Evolutionary conservation across 2,329 filamentous ascomycete species (phyloP).

Genomic region (Coniochaeta ligniaria): DNA sequence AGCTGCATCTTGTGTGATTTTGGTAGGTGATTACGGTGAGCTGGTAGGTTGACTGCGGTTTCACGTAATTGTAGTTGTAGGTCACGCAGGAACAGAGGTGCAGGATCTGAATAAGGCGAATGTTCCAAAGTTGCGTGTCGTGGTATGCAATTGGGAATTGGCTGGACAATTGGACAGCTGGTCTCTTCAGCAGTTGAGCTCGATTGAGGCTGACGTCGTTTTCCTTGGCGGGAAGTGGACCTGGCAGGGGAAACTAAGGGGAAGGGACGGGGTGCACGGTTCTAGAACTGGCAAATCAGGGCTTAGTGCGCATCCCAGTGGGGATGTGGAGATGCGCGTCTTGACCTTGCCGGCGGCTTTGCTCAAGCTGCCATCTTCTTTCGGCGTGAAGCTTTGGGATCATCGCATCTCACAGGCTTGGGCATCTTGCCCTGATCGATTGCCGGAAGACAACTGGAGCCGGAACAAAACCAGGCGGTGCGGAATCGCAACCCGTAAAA

Average conservation of each 20-base stretch:
- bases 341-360: too few species aligned
- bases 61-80: not conserved
- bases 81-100: not conserved
- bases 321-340: not conserved
- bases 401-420: too few species aligned
- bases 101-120: not conserved
- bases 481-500: not conserved
- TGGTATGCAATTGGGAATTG: not conserved
- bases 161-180: not conserved
- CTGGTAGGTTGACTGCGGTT: not conserved
- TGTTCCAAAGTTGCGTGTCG: not conserved
- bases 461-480: too few species aligned
- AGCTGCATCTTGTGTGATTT: constrained; percentile 36
- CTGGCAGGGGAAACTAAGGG: not conserved
- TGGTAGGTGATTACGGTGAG: not conserved
- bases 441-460: too few species aligned
- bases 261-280: too few species aligned
- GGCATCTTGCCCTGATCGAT: not conserved
- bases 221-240: not conserved
- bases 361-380: too few species aligned
- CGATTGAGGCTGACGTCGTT: not conserved
- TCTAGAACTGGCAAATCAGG: not conserved
- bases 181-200: not conserved
- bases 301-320: not conserved
- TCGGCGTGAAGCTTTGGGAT: too few species aligned